A percentile compares a stretch with the other conserved stretches of the same genome.
Conservation (phyloP, 495 filamentous ascomycete genomes). For the Neurospora intermedia region DNA sequence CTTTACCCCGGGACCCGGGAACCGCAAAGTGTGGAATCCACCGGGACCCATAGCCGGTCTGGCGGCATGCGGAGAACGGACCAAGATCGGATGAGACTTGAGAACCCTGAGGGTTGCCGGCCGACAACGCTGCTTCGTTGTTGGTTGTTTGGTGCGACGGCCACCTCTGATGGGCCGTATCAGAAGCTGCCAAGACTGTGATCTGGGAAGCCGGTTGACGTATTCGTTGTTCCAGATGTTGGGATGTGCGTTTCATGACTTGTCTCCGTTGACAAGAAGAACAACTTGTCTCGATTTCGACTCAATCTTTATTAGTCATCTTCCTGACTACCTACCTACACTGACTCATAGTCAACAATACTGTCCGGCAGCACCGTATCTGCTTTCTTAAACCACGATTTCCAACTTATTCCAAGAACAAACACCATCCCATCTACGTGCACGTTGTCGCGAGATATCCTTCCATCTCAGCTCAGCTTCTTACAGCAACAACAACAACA, state of each 20-base stretch:
- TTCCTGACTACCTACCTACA: not conserved
- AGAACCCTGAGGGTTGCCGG: not conserved
- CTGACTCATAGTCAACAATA: not conserved
- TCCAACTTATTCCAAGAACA: not conserved
- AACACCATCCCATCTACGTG: not conserved
- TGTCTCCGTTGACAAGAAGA: not conserved
- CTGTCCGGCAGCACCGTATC: not conserved
- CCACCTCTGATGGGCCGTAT: not conserved
- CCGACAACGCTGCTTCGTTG: not conserved
- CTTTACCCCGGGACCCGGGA: not conserved
- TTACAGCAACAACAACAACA: not conserved
- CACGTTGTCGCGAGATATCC: not conserved
- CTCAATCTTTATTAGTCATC: not conserved
- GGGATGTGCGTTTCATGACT: not conserved
- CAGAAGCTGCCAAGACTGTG: not conserved
- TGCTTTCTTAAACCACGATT: not conserved
- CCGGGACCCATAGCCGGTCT: not conserved
- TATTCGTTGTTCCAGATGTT: not conserved
- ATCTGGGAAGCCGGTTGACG: not conserved
- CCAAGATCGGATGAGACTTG: not conserved
- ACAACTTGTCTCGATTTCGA: not conserved
- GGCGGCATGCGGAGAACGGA: not conserved
- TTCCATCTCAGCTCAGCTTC: not conserved
- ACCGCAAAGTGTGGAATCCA: not conserved
- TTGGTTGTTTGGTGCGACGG: not conserved